phyloP scores from a whole-genome alignment of 306 rosid species.

The Fragaria vesca region DNA sequence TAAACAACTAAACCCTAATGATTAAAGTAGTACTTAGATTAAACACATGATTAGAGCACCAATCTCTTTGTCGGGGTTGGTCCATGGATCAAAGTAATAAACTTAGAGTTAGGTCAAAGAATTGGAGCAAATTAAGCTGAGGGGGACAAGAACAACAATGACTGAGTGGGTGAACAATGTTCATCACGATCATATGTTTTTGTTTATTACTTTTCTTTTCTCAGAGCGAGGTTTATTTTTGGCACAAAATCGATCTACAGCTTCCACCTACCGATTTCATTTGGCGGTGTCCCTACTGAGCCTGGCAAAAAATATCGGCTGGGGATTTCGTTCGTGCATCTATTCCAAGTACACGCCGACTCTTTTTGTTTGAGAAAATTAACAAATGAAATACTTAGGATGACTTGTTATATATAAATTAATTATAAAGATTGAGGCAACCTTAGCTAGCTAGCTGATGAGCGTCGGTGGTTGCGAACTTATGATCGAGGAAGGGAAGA shows the following conservation, averaged over 20 bases:
- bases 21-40: conserved; percentile 42
- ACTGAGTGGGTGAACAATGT: conserved; percentile 53
- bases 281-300: conserved; percentile 60
- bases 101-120: conserved; percentile 4
- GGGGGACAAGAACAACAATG: conserved; percentile 61
- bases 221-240: conserved; percentile 17
- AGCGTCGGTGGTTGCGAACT: conserved; percentile 41
- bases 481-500: conserved; percentile 24
- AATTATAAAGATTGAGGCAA: too few species aligned
- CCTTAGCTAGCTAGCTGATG: conserved; percentile 16
- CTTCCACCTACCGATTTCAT: conserved; percentile 43
- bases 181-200: conserved; percentile 1
- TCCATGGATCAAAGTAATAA: neutral
- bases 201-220: conserved; percentile 15
- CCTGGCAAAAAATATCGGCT: conserved; percentile 33
- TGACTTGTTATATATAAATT: neutral
- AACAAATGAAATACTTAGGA: neutral
- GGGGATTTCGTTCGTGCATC: conserved; percentile 30
- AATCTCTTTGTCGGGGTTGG: conserved; percentile 38
- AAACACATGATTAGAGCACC: conserved; percentile 42
- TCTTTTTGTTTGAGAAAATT: neutral
- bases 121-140: neutral
- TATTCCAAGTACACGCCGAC: neutral
- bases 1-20: conserved; percentile 44
- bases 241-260: conserved; percentile 7